phyloP scores from a whole-genome alignment of 805 yeast species.

The Suhomyces xylopsoci region DNA sequence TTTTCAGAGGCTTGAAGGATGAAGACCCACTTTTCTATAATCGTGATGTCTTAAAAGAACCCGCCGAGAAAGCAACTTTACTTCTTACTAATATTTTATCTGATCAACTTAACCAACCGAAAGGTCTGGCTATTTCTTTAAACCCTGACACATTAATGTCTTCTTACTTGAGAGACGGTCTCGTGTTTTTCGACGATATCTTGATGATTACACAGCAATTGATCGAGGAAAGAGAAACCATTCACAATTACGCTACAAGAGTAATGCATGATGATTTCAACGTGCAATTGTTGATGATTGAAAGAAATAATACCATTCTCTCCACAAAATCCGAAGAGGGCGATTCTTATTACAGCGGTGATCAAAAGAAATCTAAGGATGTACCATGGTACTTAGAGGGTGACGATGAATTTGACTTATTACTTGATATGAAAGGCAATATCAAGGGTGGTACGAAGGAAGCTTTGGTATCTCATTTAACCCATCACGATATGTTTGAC shows the following conservation, averaged over 20 bases:
- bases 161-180: constrained; percentile 35
- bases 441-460: constrained; percentile 81
- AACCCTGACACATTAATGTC: constrained; percentile 40
- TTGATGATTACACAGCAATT: constrained; percentile 50
- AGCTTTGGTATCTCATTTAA: constrained; percentile 76
- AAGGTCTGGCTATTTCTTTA: constrained; percentile 33
- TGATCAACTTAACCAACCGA: constrained; percentile 40
- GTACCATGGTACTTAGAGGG: constrained; percentile 72
- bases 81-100: constrained; percentile 46
- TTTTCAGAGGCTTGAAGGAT: constrained; percentile 60
- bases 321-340: constrained; percentile 38
- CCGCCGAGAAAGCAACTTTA: constrained; percentile 50
- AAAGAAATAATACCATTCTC: constrained; percentile 40
- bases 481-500: constrained; percentile 66
- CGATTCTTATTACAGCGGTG: constrained; percentile 28
- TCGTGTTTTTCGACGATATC: constrained; percentile 33
- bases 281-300: constrained; percentile 52
- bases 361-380: constrained; percentile 37
- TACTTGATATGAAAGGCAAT: constrained; percentile 64
- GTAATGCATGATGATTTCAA: constrained; percentile 74
- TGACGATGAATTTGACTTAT: constrained; percentile 55
- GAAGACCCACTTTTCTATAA: constrained; percentile 46
- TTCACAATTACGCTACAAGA: constrained; percentile 70
- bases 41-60: constrained; percentile 34
- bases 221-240: constrained; percentile 66